phyloP scores from a whole-genome alignment of 1,284 basidiomycete genomes.

The Agroathelia rolfsii region DNA sequence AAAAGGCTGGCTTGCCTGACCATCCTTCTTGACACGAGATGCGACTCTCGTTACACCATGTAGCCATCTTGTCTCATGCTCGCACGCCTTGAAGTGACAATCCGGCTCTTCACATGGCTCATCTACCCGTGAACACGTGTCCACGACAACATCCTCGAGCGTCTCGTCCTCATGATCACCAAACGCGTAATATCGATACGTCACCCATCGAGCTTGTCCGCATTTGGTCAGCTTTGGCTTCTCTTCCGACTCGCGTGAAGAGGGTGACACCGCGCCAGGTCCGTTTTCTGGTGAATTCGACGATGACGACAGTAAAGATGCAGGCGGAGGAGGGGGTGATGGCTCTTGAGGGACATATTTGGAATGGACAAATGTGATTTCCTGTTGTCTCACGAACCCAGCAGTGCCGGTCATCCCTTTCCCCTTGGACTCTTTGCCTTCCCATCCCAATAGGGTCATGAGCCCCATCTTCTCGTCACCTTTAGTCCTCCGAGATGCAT shows the following conservation, averaged over 20 bases:
- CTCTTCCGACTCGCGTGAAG: not conserved
- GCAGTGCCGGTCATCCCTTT: conserved; percentile 38
- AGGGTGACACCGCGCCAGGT: not conserved
- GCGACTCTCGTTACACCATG: conserved; percentile 38
- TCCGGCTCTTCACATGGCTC: conserved; percentile 29
- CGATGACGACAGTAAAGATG: conserved; percentile 2
- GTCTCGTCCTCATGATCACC: conserved; percentile 23
- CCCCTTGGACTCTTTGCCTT: conserved; percentile 31
- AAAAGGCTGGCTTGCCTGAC: conserved; percentile 11
- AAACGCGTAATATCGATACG: conserved; percentile 37
- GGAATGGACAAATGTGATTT: conserved; percentile 44
- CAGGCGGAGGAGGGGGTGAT: conserved; percentile 7
- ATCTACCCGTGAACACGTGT: conserved; percentile 23
- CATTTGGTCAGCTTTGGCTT: conserved; percentile 17
- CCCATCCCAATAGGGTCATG: conserved; percentile 48
- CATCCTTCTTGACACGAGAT: conserved; percentile 8
- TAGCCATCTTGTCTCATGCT: conserved; percentile 42
- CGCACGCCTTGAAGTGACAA: conserved; percentile 30
- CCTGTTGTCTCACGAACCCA: conserved; percentile 54
- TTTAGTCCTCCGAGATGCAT: conserved; percentile 28
- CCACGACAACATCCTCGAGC: conserved; percentile 33
- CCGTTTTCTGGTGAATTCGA: conserved; percentile 4
- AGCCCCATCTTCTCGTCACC: conserved; percentile 49
- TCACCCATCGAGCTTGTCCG: conserved; percentile 33
- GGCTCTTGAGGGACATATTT: conserved; percentile 27